Conservation (phyloP, 2,329 filamentous ascomycete genomes). For the Clarireedia hainanense region DNA sequence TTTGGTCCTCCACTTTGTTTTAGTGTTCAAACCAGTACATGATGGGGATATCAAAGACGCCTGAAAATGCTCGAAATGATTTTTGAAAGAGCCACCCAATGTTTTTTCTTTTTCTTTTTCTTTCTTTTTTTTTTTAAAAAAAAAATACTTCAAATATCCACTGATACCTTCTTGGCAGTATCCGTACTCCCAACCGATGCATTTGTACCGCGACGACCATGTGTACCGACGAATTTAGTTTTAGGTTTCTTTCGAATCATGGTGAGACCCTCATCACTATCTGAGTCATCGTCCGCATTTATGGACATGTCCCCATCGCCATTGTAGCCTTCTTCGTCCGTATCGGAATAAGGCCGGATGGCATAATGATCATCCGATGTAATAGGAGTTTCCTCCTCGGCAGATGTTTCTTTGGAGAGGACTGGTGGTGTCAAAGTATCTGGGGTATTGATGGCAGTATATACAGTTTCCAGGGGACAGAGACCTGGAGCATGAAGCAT, state of each 20-base stretch:
- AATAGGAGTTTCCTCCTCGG: constrained; percentile 9
- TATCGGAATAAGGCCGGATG: constrained; percentile 14
- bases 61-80: neutral
- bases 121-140: neutral
- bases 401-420: constrained; percentile 18
- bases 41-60: neutral
- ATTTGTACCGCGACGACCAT: constrained; percentile 47
- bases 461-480: constrained; percentile 34
- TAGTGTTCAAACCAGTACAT: too few relatives aligned
- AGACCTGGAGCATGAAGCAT: constrained; percentile 43
- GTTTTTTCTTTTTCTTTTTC: neutral
- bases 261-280: constrained; percentile 28
- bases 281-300: constrained; percentile 24
- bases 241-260: constrained; percentile 33
- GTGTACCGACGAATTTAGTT: neutral
- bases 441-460: constrained; percentile 19
- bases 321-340: constrained; percentile 26
- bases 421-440: constrained; percentile 25
- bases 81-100: neutral
- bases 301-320: constrained; percentile 21
- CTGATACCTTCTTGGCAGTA: constrained; percentile 48
- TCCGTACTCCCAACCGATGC: constrained; percentile 54
- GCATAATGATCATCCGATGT: constrained; percentile 4
- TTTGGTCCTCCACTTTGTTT: too few relatives aligned
- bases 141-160: constrained; percentile 16